Evolutionary conservation across 495 filamentous ascomycete genomes (phyloP).

Genomic region (Penicillium simplicissimum): DNA sequence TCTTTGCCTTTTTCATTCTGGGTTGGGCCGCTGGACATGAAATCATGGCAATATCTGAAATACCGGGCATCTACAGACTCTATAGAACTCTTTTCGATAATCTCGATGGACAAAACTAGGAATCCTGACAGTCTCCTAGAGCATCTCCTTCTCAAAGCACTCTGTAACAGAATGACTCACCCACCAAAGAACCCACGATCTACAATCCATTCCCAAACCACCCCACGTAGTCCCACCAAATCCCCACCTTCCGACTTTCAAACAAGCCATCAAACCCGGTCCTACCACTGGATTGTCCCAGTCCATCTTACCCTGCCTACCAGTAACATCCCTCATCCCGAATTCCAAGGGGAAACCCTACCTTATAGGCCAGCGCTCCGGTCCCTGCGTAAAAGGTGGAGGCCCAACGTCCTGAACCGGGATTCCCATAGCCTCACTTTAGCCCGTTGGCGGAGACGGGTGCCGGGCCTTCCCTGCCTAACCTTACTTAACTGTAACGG

Average conservation of each 20-base stretch:
- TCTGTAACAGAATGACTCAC: neutral
- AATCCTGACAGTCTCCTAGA: neutral
- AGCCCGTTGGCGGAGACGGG: neutral
- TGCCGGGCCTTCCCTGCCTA: constrained; percentile 1
- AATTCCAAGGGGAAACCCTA: too few species aligned
- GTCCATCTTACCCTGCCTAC: neutral
- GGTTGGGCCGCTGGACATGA: neutral
- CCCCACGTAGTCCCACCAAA: neutral
- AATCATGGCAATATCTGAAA: neutral
- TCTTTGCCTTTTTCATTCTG: neutral
- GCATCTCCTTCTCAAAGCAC: neutral
- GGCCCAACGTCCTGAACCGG: constrained; percentile 9
- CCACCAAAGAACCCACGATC: neutral
- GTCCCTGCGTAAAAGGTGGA: neutral
- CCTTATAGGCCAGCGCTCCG: too few species aligned
- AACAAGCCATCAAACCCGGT: neutral
- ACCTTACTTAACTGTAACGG: neutral
- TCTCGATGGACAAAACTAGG: neutral
- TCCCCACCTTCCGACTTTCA: neutral
- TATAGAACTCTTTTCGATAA: neutral
- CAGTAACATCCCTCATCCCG: neutral
- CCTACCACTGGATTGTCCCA: neutral
- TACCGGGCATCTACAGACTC: neutral
- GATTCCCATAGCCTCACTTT: constrained; percentile 13
- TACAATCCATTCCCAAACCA: neutral